Conservation (phyloP, 208 protist genomes). For the Tritrichomonas foetus region DNA sequence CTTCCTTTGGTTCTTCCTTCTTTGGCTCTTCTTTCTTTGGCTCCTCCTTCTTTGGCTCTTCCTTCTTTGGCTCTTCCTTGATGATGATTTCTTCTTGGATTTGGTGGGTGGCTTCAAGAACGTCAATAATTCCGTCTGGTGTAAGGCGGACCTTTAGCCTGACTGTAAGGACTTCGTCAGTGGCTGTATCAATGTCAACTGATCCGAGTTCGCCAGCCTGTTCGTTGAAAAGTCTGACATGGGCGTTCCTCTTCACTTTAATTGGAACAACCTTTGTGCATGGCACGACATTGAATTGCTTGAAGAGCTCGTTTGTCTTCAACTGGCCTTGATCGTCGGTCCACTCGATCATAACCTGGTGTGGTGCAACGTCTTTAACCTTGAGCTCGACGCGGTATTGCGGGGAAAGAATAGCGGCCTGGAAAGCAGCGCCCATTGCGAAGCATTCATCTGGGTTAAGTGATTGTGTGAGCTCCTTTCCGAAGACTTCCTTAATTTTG, state of each 20-base stretch:
- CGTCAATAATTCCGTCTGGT: background rate
- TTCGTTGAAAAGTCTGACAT: background rate
- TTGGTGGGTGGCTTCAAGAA: background rate
- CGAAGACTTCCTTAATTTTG: background rate
- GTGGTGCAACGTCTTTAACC: background rate
- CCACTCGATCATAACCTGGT: background rate
- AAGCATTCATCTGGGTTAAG: background rate
- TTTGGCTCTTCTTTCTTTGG: background rate
- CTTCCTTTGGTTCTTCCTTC: background rate
- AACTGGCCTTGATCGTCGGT: background rate
- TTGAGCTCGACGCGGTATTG: background rate
- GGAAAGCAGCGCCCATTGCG: background rate
- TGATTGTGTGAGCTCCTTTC: background rate
- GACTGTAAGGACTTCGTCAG: background rate
- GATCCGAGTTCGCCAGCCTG: background rate
- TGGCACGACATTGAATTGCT: background rate
- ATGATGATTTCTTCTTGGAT: background rate
- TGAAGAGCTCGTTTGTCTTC: background rate
- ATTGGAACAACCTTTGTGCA: background rate
- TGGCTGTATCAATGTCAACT: background rate
- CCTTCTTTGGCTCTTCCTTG: background rate
- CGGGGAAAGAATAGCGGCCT: background rate
- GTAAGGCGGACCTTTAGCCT: background rate
- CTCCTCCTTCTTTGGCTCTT: background rate
- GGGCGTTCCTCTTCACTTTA: background rate